Base-by-base conservation (phyloP, 169 alveolate genomes). In the Theileria parva region DNA sequence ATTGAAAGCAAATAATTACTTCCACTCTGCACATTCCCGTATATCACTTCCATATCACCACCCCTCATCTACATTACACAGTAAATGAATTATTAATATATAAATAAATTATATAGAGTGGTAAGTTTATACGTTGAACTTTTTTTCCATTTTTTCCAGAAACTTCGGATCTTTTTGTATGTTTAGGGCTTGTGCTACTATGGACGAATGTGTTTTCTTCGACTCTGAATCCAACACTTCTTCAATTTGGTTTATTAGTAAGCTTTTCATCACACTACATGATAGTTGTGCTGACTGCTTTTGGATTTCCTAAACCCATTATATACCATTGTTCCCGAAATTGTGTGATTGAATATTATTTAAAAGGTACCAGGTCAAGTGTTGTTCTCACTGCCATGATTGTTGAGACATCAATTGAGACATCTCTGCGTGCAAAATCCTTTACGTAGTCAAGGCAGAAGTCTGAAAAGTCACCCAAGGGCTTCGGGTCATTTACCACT, bases 21-120 rank as follows among this genome's bases (percentile, higher is more conserved):
- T 1, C 95, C 95, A 85, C 95, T 91, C 65, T 91, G 95, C 0
- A 91, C 95, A 63, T 80, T 91, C 73, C 95, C 79, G 75, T 91
- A 91, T 0, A 87, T 79, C 25, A 87, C 88, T 63, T 91, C 95
- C 37, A 87, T 91, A 21, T 91, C 95, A 15, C 66, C 79, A 7
- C 84, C 79, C 68, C 80, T 85, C 73, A 85, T 61, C 81, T 83
- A 60, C 44, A 48, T 44, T 15, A 44, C 53, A 44, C 3, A 37
- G 1, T 25, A 28, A 13, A 27, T 27, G 3, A 39, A 9, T 67
- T 13, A 34, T 67, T 12, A 66, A n/a, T n/a, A n/a, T n/a, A n/a
- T n/a, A n/a, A 44, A 9, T 67, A 8, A 34, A 9, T 12, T 57
- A 44, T 44, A 44, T 44, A 8, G 15, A 55, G 3, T 73, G 28